Conservation (phyloP, 108 stramenopile species). For the Cyclotella baltica region DNA sequence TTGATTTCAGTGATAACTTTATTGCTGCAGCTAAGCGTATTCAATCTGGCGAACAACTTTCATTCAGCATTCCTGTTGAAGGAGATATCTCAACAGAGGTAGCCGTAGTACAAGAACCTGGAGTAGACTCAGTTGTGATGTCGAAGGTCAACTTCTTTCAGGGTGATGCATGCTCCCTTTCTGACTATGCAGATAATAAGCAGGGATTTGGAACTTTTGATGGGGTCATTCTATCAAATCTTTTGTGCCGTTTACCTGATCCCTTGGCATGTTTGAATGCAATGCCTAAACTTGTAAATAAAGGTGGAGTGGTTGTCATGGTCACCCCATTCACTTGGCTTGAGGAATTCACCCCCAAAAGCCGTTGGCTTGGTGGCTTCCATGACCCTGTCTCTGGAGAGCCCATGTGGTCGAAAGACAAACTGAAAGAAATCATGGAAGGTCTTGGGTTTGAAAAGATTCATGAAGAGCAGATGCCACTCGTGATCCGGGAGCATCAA, state of each 20-base stretch:
- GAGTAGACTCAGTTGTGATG: slow-evolving; percentile 57
- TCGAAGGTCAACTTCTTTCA: slow-evolving; percentile 80
- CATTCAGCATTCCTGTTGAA: slow-evolving; percentile 84
- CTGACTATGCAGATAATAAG: slow-evolving; percentile 54
- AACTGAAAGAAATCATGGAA: slow-evolving; percentile 79
- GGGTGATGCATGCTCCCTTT: slow-evolving; percentile 90
- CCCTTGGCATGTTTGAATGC: slow-evolving; percentile 85
- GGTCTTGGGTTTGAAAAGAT: slow-evolving; percentile 86
- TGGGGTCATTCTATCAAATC: slow-evolving; percentile 89
- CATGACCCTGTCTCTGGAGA: slow-evolving; percentile 73
- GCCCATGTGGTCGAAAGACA: slow-evolving; percentile 78
- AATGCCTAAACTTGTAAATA: slow-evolving; percentile 76
- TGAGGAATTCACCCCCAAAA: slow-evolving; percentile 87
- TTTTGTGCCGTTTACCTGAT: slow-evolving; percentile 91
- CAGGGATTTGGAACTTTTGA: slow-evolving; percentile 84
- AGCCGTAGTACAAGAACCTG: slow-evolving; percentile 65
- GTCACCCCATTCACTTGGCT: slow-evolving; percentile 94
- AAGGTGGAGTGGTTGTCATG: slow-evolving; percentile 91
- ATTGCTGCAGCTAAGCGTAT: slow-evolving; percentile 85
- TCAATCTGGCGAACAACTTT: slow-evolving; percentile 60
- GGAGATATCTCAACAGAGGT: slow-evolving; percentile 77
- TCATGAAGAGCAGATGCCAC: slow-evolving; percentile 84
- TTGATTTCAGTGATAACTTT: slow-evolving; percentile 87
- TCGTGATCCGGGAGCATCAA: slow-evolving; percentile 94
- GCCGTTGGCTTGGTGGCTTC: slow-evolving; percentile 87